These are phyloP conservation scores for Ceratocystis albifundus DNA, from an alignment of 2,329 filamentous ascomycete species.

Conservation along the genomic window DNA sequence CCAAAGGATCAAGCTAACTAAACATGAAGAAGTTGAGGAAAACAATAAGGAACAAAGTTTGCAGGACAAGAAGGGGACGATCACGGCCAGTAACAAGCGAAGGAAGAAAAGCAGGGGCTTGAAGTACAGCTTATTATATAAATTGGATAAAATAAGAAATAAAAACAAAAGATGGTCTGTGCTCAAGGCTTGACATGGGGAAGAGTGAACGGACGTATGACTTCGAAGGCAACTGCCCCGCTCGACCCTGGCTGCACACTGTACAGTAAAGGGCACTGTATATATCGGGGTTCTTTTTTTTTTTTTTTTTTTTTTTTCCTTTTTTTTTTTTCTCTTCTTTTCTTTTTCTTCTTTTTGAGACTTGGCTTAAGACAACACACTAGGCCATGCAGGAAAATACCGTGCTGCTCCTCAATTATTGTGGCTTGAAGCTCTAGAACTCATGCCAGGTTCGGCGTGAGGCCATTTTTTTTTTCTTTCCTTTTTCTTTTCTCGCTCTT, in stretches of 20 bases:
- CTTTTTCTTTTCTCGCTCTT: neutral
- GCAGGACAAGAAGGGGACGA: neutral
- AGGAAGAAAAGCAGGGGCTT: constrained; percentile 3
- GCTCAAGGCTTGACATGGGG: neutral
- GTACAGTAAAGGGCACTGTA: neutral
- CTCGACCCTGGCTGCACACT: neutral
- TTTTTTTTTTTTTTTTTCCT: too few relatives aligned
- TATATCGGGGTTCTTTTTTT: neutral
- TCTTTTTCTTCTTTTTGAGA: too few relatives aligned
- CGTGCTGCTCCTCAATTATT: neutral
- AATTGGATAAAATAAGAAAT: neutral
- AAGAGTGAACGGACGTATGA: neutral
- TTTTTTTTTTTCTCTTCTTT: too few relatives aligned
- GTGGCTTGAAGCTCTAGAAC: neutral
- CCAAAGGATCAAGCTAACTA: neutral
- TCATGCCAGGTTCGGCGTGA: neutral
- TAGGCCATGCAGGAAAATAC: too few relatives aligned
- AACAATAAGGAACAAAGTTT: neutral
- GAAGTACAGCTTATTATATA: neutral
- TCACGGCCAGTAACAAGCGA: neutral
- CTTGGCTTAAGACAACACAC: too few relatives aligned
- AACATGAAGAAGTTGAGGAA: neutral
- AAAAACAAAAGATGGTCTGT: neutral
- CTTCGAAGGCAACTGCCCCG: neutral
- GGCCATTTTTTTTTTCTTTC: neutral